phyloP scores from a whole-genome alignment of 768 basidiomycete genomes.

The Mycena floridula region DNA sequence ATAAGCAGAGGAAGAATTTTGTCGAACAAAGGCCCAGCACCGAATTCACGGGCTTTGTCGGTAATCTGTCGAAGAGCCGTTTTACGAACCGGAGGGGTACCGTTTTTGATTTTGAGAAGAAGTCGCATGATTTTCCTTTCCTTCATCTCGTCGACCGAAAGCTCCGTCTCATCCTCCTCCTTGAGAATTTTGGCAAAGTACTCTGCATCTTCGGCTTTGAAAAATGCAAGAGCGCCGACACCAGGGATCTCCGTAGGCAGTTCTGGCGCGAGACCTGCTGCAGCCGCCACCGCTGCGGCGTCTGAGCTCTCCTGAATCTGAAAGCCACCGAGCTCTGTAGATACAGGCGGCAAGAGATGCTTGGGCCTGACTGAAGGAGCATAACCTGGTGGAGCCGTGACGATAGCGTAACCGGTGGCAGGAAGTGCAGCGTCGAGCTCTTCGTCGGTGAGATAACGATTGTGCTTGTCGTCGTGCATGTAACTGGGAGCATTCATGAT shows the following conservation, averaged over 20 bases:
- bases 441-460: constrained; percentile 92
- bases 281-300: constrained; percentile 80
- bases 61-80: constrained; percentile 97
- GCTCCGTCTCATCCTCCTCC: constrained; percentile 90
- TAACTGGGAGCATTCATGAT: constrained; percentile 86
- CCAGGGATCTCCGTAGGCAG: constrained; percentile 97
- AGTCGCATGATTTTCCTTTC: constrained; percentile 99
- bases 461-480: constrained; percentile 93
- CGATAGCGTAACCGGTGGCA: constrained; percentile 79
- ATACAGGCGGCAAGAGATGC: constrained; percentile 33
- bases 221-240: constrained; percentile 94
- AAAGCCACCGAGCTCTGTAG: constrained; percentile 74
- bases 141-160: constrained; percentile 97
- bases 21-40: constrained; percentile 96
- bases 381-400: constrained; percentile 91
- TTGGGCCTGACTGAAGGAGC: constrained; percentile 33
- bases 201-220: constrained; percentile 96
- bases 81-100: constrained; percentile 96
- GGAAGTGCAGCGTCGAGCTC: constrained; percentile 92
- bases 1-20: constrained; percentile 97
- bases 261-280: constrained; percentile 88
- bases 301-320: constrained; percentile 96
- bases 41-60: constrained; percentile 98
- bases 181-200: constrained; percentile 96
- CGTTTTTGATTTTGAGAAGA: constrained; percentile 98